A percentile compares a stretch with the other conserved stretches of the same genome.
These are phyloP conservation scores for Cercospora zeae-maydis DNA, from an alignment of 2,329 filamentous ascomycete genomes.

Conservation along the genomic window DNA sequence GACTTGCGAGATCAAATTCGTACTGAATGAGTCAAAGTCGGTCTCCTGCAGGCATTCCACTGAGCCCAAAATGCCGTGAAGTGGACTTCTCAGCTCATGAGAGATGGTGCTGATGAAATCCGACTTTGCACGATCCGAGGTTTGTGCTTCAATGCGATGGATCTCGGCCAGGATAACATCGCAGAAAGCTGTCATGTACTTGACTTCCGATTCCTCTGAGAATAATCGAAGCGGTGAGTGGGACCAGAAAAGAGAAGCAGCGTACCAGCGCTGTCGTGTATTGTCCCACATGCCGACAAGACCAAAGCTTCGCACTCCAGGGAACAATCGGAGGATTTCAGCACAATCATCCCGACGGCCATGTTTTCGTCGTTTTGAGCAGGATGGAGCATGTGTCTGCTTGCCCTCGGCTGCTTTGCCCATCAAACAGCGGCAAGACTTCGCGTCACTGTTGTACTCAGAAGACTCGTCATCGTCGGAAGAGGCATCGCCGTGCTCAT, in stretches of 20 bases:
- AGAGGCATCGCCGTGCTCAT: slow-evolving; percentile 29
- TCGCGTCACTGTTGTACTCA: slow-evolving; percentile 20
- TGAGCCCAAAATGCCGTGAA: slow-evolving; percentile 49
- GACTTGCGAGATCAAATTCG: slow-evolving; percentile 47
- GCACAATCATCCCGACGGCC: slow-evolving; percentile 28
- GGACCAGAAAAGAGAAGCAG: slow-evolving; percentile 43
- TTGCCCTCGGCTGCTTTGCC: background rate
- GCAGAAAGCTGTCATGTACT: slow-evolving; percentile 41
- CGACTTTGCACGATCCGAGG: slow-evolving; percentile 48
- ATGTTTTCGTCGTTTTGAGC: slow-evolving; percentile 26
- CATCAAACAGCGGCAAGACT: slow-evolving; percentile 11
- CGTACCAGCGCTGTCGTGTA: slow-evolving; percentile 36
- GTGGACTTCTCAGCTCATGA: slow-evolving; percentile 50
- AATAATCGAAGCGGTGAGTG: slow-evolving; percentile 46
- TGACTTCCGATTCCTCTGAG: slow-evolving; percentile 40
- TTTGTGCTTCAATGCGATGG: slow-evolving; percentile 39
- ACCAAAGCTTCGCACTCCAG: slow-evolving; percentile 46
- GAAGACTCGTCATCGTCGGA: slow-evolving; percentile 31
- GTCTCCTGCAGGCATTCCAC: slow-evolving; percentile 50
- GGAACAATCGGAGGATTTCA: slow-evolving; percentile 41
- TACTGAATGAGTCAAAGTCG: slow-evolving; percentile 39
- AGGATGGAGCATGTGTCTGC: slow-evolving; percentile 14
- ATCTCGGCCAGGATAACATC: slow-evolving; percentile 44
- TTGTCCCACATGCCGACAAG: slow-evolving; percentile 54
- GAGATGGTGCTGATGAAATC: slow-evolving; percentile 53